Conservation (phyloP, 2,329 filamentous ascomycete species). For the Tolypocladium nubicola region DNA sequence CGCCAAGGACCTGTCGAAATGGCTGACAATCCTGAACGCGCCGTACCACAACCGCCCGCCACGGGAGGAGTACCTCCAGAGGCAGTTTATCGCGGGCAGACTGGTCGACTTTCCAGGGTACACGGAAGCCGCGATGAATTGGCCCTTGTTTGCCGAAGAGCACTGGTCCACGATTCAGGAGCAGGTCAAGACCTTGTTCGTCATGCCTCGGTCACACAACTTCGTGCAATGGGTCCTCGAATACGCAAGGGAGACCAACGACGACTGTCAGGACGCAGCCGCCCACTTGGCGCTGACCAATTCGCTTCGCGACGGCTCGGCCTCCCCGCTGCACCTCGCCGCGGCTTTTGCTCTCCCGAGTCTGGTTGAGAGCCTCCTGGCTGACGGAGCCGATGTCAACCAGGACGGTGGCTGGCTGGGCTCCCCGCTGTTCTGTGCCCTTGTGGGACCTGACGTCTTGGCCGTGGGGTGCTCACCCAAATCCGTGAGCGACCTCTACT, state of each 20-base stretch:
- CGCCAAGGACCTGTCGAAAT: neutral
- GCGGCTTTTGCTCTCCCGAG: constrained; percentile 19
- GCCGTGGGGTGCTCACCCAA: constrained; percentile 7
- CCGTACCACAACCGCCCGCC: constrained; percentile 1
- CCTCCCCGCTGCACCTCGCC: constrained; percentile 23
- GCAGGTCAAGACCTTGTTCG: constrained; percentile 18
- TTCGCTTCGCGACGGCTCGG: constrained; percentile 13
- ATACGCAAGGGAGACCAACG: constrained; percentile 16
- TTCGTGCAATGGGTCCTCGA: constrained; percentile 26
- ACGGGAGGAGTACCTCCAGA: neutral
- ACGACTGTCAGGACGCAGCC: constrained; percentile 10
- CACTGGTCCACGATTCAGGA: constrained; percentile 17
- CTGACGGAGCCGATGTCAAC: constrained; percentile 10
- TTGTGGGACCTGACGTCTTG: constrained; percentile 19
- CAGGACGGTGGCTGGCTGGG: constrained; percentile 15
- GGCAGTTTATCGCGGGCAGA: neutral
- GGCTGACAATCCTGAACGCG: constrained; percentile 1
- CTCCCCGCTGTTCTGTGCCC: constrained; percentile 21
- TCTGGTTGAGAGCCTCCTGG: constrained; percentile 16
- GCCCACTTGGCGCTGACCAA: constrained; percentile 18
- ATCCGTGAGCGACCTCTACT: constrained; percentile 11
- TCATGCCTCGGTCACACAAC: constrained; percentile 12
- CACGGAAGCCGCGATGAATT: constrained; percentile 14
- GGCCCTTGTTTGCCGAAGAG: constrained; percentile 14
- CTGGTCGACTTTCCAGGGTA: constrained; percentile 3